Conservation (phyloP, 768 basidiomycete species). For the Cyclocybe cylindracea region DNA sequence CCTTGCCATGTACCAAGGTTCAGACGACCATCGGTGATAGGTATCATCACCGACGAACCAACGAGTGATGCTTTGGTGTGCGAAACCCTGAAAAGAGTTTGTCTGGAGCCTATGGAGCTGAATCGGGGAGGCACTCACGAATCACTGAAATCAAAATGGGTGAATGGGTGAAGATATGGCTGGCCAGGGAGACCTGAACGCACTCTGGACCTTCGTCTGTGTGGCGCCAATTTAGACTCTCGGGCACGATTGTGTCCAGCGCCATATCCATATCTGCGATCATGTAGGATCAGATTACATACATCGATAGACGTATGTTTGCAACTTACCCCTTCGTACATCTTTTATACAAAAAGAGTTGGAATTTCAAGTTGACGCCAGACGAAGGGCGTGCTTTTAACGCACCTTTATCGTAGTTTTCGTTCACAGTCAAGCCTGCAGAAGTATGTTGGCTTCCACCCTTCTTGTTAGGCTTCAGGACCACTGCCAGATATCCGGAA, state of each 20-base stretch:
- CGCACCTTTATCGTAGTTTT: slow-evolving; percentile 83
- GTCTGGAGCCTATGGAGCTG: not conserved
- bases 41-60: slow-evolving; percentile 79
- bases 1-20: slow-evolving; percentile 96
- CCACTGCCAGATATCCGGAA: not conserved
- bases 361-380: not conserved
- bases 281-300: not conserved
- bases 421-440: slow-evolving; percentile 81
- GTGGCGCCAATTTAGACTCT: slow-evolving; percentile 78
- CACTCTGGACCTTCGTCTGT: slow-evolving; percentile 93
- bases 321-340: slow-evolving; percentile 32
- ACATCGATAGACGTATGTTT: not conserved
- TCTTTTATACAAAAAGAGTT: slow-evolving; percentile 17
- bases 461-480: not conserved
- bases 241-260: slow-evolving; percentile 85
- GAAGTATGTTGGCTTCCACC: slow-evolving; percentile 60
- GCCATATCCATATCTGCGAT: slow-evolving; percentile 91
- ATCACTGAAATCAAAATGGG: slow-evolving; percentile 47
- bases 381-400: not conserved
- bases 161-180: slow-evolving; percentile 2
- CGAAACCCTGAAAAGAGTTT: slow-evolving; percentile 59
- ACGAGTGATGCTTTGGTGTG: slow-evolving; percentile 90
- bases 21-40: slow-evolving; percentile 76
- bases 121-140: slow-evolving; percentile 50
- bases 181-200: slow-evolving; percentile 26